phyloP scores from a whole-genome alignment of 371 early-diverging fungal species.

The Apophysomyces variabilis region DNA sequence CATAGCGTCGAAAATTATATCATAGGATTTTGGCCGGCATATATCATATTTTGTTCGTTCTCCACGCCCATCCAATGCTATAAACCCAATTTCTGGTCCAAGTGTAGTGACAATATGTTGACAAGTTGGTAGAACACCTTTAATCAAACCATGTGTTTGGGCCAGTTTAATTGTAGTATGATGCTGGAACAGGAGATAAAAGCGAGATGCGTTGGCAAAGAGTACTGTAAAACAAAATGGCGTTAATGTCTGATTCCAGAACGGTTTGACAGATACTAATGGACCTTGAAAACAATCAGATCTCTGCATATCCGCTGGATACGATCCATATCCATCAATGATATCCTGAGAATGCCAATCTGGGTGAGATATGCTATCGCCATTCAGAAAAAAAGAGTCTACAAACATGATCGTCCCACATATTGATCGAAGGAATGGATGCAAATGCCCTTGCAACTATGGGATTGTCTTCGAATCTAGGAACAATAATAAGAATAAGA shows the following conservation, averaged over 20 bases:
- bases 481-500: background rate
- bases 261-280: background rate
- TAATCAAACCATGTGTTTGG: slow-evolving; percentile 52
- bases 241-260: background rate
- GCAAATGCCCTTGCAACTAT: slow-evolving; percentile 62
- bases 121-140: slow-evolving; percentile 29
- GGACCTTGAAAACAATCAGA: slow-evolving; percentile 44
- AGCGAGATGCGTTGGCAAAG: slow-evolving; percentile 68
- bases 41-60: slow-evolving; percentile 71
- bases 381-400: background rate
- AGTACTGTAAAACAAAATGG: slow-evolving; percentile 15
- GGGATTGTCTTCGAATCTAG: slow-evolving; percentile 34
- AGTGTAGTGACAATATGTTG: slow-evolving; percentile 34
- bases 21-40: slow-evolving; percentile 61
- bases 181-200: slow-evolving; percentile 84
- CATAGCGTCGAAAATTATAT: slow-evolving; percentile 59
- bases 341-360: slow-evolving; percentile 36
- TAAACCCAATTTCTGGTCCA: slow-evolving; percentile 49
- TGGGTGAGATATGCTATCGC: background rate
- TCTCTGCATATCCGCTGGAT: slow-evolving; percentile 74
- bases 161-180: slow-evolving; percentile 72
- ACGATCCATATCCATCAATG: slow-evolving; percentile 80
- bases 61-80: slow-evolving; percentile 76
- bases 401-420: slow-evolving; percentile 77
- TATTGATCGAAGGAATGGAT: slow-evolving; percentile 72